phyloP scores from a whole-genome alignment of 495 filamentous ascomycete species.

The Lasiosphaeria ovina region DNA sequence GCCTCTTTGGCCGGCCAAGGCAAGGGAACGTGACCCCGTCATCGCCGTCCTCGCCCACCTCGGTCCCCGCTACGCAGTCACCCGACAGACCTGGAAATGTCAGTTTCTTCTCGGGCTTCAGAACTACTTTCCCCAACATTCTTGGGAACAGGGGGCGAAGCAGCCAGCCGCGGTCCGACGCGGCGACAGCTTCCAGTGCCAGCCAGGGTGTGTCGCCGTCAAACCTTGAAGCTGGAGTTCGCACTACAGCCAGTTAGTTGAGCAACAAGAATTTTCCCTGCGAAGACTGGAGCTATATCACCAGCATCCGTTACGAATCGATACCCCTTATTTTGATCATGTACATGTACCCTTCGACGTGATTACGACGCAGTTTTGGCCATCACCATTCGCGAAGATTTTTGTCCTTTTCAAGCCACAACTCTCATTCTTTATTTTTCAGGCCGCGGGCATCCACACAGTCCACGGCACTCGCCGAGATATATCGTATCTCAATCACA shows the following conservation, averaged over 20 bases:
- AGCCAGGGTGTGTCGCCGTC: conserved; percentile 30
- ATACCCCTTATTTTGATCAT: conserved; percentile 19
- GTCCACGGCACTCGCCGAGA: not conserved
- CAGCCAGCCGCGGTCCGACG: conserved; percentile 1
- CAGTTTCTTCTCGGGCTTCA: conserved; percentile 17
- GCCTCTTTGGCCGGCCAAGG: not conserved
- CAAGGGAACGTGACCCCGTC: not conserved
- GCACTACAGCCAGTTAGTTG: conserved; percentile 4
- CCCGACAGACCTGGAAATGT: conserved; percentile 1
- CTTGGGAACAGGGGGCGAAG: conserved; percentile 12
- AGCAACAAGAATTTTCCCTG: not conserved
- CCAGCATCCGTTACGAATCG: conserved; percentile 9
- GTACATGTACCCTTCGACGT: conserved; percentile 17
- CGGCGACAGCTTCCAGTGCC: conserved; percentile 14
- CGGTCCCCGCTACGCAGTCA: not conserved
- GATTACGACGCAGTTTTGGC: not conserved
- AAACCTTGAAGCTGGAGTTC: conserved; percentile 35
- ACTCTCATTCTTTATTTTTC: conserved; percentile 7
- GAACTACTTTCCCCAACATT: conserved; percentile 18
- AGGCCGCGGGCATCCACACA: not conserved
- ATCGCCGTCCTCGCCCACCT: conserved; percentile 1
- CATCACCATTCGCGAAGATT: conserved; percentile 1
- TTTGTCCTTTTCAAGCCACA: conserved; percentile 8
- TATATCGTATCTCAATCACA: not conserved
- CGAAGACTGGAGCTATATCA: conserved; percentile 1